Evolutionary conservation across 2,329 filamentous ascomycete genomes (phyloP).

Genomic region (Grosmannia serpens): DNA sequence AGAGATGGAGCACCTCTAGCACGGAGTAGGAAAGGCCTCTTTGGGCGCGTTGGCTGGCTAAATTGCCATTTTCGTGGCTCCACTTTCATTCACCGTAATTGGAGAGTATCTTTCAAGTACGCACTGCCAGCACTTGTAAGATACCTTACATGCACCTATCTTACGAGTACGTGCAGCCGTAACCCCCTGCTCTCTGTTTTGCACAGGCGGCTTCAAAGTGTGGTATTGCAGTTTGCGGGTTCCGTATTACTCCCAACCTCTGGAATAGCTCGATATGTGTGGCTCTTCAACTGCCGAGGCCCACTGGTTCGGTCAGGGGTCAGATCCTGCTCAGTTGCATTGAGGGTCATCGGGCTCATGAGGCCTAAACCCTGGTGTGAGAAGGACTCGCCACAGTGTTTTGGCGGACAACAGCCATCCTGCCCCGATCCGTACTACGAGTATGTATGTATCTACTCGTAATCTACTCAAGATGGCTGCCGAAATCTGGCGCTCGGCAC

Average conservation of each 20-base stretch:
- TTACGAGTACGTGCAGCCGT: no score
- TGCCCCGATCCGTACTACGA: no score
- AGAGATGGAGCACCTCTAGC: background rate
- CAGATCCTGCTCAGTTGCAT: background rate
- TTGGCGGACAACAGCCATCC: no score
- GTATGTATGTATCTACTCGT: no score
- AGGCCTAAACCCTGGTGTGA: no score
- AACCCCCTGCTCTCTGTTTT: no score
- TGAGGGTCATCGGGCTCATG: no score
- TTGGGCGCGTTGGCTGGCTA: background rate
- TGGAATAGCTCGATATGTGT: background rate
- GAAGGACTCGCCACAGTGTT: no score
- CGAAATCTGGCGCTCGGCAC: no score
- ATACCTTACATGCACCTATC: no score
- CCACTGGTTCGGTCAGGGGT: background rate
- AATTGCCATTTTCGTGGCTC: background rate
- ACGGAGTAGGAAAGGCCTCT: background rate
- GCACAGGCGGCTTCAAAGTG: no score
- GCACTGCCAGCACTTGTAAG: background rate
- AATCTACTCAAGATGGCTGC: no score
- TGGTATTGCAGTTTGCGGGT: background rate
- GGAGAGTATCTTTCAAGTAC: background rate
- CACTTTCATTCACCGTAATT: background rate
- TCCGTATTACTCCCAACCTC: background rate
- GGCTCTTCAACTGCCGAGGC: background rate